These are phyloP conservation scores for Jimgerdemannia lactiflua DNA, from an alignment of 192 early-diverging fungal species.

Conservation along the genomic window DNA sequence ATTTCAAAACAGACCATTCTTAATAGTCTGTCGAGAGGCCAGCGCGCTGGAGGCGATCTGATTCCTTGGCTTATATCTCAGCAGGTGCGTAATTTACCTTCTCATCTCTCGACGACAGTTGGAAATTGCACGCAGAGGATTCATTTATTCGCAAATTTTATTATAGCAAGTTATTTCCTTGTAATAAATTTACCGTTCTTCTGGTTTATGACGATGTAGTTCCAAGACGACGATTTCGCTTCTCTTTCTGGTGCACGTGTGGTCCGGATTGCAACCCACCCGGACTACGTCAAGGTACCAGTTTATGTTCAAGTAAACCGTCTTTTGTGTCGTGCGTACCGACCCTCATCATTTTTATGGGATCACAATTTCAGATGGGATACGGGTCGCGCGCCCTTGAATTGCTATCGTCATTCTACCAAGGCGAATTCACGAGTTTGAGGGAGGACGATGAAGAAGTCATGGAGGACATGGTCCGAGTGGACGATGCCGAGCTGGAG, in stretches of 20 bases:
- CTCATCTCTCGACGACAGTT: too few species aligned
- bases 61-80: constrained; percentile 98
- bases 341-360: not conserved
- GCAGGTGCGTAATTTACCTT: constrained; percentile 54
- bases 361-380: constrained; percentile 71
- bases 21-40: constrained; percentile 79
- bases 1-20: constrained; percentile 88
- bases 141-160: too few species aligned
- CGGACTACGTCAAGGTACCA: constrained; percentile 75
- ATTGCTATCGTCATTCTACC: constrained; percentile 84
- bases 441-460: constrained; percentile 59
- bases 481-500: constrained; percentile 54
- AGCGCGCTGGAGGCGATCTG: constrained; percentile 87
- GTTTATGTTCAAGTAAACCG: too few species aligned
- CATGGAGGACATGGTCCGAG: constrained; percentile 37
- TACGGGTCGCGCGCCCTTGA: constrained; percentile 91
- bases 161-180: too few species aligned
- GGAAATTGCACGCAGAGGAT: too few species aligned
- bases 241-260: constrained; percentile 91
- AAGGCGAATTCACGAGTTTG: constrained; percentile 72
- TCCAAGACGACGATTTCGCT: constrained; percentile 98
- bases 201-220: constrained; percentile 39
- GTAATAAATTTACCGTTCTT: too few species aligned
- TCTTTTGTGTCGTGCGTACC: too few species aligned
- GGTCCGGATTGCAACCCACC: constrained; percentile 97